These are phyloP conservation scores for Dacryopinax primogenitus DNA, from an alignment of 768 basidiomycete species.

Conservation along the genomic window DNA sequence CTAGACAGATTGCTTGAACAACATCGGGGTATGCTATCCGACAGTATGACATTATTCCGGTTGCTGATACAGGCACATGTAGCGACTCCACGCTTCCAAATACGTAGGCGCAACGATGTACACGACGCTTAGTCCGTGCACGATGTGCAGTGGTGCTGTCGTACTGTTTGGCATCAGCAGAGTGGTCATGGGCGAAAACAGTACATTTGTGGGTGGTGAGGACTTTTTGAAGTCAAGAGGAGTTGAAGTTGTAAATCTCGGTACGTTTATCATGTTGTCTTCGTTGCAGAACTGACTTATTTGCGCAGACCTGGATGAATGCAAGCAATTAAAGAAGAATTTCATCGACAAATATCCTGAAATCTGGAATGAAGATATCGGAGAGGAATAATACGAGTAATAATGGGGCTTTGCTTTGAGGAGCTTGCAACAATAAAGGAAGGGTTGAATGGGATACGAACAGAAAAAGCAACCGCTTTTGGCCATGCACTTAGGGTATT, in stretches of 20 bases:
- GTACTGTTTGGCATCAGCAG: slow-evolving; percentile 52
- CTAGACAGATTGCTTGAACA: slow-evolving; percentile 34
- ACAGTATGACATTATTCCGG: slow-evolving; percentile 3
- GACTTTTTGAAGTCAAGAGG: slow-evolving; percentile 40
- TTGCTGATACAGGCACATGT: neutral
- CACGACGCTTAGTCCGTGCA: slow-evolving; percentile 38
- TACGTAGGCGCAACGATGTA: slow-evolving; percentile 18
- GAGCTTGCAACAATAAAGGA: neutral
- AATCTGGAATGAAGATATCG: slow-evolving; percentile 49
- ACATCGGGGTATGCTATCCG: slow-evolving; percentile 34
- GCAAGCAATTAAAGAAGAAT: slow-evolving; percentile 41
- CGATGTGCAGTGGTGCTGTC: slow-evolving; percentile 53
- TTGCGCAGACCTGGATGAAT: slow-evolving; percentile 33
- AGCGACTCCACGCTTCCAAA: slow-evolving; percentile 14
- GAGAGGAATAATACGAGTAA: slow-evolving; percentile 25
- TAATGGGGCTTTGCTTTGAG: neutral
- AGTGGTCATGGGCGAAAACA: slow-evolving; percentile 50
- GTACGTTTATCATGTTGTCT: slow-evolving; percentile 9
- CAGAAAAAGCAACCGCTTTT: too few species aligned
- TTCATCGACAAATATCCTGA: slow-evolving; percentile 48
- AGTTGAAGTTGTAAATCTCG: slow-evolving; percentile 40
- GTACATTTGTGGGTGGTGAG: slow-evolving; percentile 41
- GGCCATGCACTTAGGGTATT: too few species aligned
- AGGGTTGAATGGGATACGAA: neutral
- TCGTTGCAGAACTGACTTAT: slow-evolving; percentile 12